Conservation (phyloP, 495 filamentous ascomycete species). For the Hypomontagnella submonticulosa region DNA sequence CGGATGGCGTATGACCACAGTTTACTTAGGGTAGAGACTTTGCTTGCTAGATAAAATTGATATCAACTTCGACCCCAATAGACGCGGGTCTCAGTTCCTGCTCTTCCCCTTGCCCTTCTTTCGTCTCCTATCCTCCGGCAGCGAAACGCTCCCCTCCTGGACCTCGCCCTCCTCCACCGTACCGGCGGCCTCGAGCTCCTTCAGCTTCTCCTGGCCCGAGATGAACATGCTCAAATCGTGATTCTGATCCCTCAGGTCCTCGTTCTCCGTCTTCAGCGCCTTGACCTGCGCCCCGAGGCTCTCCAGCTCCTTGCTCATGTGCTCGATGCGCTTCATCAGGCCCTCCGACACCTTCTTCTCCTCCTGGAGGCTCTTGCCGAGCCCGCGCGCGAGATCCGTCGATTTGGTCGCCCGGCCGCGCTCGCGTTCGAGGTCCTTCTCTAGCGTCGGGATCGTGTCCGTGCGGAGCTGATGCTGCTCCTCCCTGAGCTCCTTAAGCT, state of each 20-base stretch:
- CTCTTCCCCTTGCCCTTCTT: conserved; percentile 65
- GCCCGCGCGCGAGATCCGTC: conserved; percentile 75
- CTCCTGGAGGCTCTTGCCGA: conserved; percentile 84
- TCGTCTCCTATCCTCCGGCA: conserved; percentile 63
- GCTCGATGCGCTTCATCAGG: conserved; percentile 79
- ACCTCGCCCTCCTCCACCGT: conserved; percentile 67
- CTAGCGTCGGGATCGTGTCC: conserved; percentile 71
- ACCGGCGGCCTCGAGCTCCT: conserved; percentile 71
- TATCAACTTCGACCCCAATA: too few relatives aligned
- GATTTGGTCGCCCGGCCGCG: conserved; percentile 75
- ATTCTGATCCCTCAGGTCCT: conserved; percentile 81
- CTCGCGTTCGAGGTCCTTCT: conserved; percentile 75
- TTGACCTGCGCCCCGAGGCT: conserved; percentile 64
- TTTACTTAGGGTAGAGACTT: too few relatives aligned
- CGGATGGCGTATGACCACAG: too few relatives aligned
- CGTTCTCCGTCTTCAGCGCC: conserved; percentile 65
- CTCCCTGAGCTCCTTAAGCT: conserved; percentile 62
- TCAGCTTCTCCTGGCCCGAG: conserved; percentile 81
- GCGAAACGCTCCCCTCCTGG: conserved; percentile 61
- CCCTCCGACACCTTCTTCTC: conserved; percentile 86
- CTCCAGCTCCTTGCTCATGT: conserved; percentile 69
- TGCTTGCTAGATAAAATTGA: too few relatives aligned
- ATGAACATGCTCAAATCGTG: conserved; percentile 93
- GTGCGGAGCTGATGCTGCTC: conserved; percentile 66
- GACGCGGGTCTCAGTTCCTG: conserved; percentile 29